Evolutionary conservation across 2,329 filamentous ascomycete species (phyloP).

Genomic region (Trichothecium roseum): DNA sequence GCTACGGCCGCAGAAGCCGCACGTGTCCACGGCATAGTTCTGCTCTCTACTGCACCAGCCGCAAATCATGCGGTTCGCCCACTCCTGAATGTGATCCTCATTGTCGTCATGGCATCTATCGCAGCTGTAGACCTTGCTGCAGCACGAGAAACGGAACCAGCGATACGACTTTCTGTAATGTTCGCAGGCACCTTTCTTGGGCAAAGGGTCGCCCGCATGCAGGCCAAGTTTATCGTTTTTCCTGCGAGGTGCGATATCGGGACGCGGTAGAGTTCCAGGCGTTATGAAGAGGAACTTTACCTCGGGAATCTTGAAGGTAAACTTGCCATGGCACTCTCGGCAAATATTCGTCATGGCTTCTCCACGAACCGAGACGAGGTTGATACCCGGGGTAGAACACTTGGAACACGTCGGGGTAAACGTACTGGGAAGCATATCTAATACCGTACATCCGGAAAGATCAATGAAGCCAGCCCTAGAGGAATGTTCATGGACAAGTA

Average conservation of each 20-base stretch:
- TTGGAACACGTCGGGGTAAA: constrained; percentile 69
- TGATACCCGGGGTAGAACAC: constrained; percentile 61
- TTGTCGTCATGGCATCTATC: constrained; percentile 65
- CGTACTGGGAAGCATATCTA: constrained; percentile 68
- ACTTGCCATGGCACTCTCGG: constrained; percentile 68
- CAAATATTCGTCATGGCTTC: constrained; percentile 67
- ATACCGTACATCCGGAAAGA: constrained; percentile 60
- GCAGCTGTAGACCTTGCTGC: constrained; percentile 47
- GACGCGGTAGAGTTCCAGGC: constrained; percentile 32
- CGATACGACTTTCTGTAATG: constrained; percentile 51
- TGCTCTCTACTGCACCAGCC: constrained; percentile 74
- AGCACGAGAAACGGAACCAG: constrained; percentile 59
- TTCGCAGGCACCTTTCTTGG: constrained; percentile 39
- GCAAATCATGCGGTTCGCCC: constrained; percentile 77
- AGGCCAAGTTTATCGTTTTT: constrained; percentile 45
- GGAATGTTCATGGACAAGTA: constrained; percentile 64
- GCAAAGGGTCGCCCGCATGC: constrained; percentile 45
- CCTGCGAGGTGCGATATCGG: constrained; percentile 29
- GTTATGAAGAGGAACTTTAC: constrained; percentile 68
- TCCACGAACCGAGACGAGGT: constrained; percentile 62
- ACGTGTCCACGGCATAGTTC: constrained; percentile 66
- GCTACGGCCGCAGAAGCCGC: constrained; percentile 59
- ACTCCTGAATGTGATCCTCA: constrained; percentile 66
- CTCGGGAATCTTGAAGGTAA: constrained; percentile 69
- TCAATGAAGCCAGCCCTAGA: constrained; percentile 72